These are phyloP conservation scores for Apiotrichum laibachii DNA, from an alignment of 1,284 basidiomycete genomes.

Conservation along the genomic window DNA sequence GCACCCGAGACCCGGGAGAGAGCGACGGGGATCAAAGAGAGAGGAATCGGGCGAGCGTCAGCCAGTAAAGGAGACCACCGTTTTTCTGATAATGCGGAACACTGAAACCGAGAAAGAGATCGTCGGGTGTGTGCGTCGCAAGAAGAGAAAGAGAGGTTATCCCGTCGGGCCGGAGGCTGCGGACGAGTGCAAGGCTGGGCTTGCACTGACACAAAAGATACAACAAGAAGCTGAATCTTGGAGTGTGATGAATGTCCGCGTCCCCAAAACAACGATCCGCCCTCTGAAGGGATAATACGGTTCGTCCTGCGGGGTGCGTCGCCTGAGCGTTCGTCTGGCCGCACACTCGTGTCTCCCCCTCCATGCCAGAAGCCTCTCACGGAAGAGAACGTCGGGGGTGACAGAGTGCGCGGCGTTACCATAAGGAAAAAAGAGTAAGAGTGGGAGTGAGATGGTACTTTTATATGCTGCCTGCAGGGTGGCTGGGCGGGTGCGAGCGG, in stretches of 20 bases:
- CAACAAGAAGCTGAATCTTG: background rate
- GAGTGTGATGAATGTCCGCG: slow-evolving; percentile 9
- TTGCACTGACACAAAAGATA: no score
- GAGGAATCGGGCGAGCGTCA: no score
- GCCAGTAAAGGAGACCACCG: no score
- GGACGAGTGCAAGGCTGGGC: no score
- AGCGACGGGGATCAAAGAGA: no score
- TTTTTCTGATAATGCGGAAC: no score
- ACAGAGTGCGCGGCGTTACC: slow-evolving; percentile 8
- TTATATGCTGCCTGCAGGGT: no score
- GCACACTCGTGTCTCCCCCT: slow-evolving; percentile 8
- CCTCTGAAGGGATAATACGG: slow-evolving; percentile 6
- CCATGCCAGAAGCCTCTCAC: slow-evolving; percentile 7
- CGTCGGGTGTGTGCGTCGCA: no score
- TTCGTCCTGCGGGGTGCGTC: slow-evolving; percentile 23
- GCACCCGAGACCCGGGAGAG: no score
- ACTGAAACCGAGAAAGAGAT: no score
- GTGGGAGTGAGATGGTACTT: background rate
- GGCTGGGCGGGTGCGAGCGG: background rate
- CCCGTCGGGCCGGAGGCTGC: no score
- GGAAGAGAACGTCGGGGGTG: background rate
- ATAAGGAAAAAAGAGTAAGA: slow-evolving; percentile 8
- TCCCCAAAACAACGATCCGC: slow-evolving; percentile 23
- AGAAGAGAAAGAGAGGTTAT: no score
- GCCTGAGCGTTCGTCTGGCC: slow-evolving; percentile 15